These are phyloP conservation scores for Rhinocladiella mackenziei DNA, from an alignment of 2,329 filamentous ascomycete genomes.

Conservation along the genomic window DNA sequence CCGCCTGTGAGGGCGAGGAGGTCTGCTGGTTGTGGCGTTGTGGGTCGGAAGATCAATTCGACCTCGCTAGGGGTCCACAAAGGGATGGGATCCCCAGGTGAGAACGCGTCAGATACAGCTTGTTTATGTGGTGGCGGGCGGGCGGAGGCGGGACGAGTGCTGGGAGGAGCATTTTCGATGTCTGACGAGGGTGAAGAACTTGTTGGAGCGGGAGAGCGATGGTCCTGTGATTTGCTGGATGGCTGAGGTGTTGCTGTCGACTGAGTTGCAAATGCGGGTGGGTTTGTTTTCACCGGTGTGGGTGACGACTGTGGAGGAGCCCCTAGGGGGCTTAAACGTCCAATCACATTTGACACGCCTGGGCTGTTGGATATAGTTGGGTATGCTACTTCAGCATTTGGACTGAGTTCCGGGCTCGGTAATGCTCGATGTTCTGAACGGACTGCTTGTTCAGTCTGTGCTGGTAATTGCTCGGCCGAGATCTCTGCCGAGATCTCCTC, in stretches of 20 bases:
- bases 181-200: slow-evolving; percentile 47
- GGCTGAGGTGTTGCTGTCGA: not conserved
- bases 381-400: slow-evolving; percentile 13
- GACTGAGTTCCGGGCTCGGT: slow-evolving; percentile 6
- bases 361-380: slow-evolving; percentile 18
- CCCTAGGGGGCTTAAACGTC: slow-evolving; percentile 14
- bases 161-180: slow-evolving; percentile 74
- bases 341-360: slow-evolving; percentile 7
- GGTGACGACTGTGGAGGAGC: slow-evolving; percentile 17
- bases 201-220: slow-evolving; percentile 4
- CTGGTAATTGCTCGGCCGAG: not conserved
- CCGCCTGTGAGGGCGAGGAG: slow-evolving; percentile 41
- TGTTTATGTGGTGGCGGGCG: slow-evolving; percentile 33
- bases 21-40: slow-evolving; percentile 46
- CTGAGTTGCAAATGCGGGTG: not conserved
- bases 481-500: slow-evolving; percentile 2
- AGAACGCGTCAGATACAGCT: slow-evolving; percentile 48
- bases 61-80: slow-evolving; percentile 74
- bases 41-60: slow-evolving; percentile 61
- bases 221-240: not conserved
- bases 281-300: slow-evolving; percentile 12
- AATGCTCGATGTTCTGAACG: slow-evolving; percentile 38
- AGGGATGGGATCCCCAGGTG: slow-evolving; percentile 46
- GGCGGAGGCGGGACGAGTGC: slow-evolving; percentile 55
- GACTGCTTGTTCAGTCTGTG: not conserved